phyloP scores from a whole-genome alignment of 176 grass and related monocot genomes.

The Avena atlantica region DNA sequence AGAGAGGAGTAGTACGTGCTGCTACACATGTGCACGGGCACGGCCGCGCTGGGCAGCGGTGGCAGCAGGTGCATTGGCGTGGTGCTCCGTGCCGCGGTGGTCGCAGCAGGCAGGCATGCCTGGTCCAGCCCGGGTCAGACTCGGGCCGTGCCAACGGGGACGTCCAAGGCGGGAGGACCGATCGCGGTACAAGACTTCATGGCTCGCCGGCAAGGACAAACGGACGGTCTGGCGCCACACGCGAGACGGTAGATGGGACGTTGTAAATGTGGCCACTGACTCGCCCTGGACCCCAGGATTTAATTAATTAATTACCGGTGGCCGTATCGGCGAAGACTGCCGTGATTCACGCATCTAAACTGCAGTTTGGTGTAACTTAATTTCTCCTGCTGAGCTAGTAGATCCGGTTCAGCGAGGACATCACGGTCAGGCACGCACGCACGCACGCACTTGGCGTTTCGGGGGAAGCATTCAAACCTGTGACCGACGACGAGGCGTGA shows the following conservation, averaged over 20 bases:
- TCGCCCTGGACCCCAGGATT: too few species aligned
- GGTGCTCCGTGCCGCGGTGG: conserved; percentile 3
- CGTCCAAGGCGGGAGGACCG: neutral
- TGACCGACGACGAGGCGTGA: neutral
- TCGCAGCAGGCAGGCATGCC: neutral
- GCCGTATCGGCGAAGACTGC: neutral
- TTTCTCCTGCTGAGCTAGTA: neutral
- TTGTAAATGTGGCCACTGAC: conserved; percentile 5
- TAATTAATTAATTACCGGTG: neutral
- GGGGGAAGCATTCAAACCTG: conserved; percentile 43
- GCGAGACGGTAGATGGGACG: neutral
- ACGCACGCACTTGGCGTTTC: conserved; percentile 42
- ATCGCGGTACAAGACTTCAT: neutral
- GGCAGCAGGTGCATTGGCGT: neutral
- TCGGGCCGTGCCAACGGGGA: conserved; percentile 6
- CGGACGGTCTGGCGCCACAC: neutral
- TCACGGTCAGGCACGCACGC: conserved; percentile 34
- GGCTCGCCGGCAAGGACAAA: neutral
- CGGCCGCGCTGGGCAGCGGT: neutral
- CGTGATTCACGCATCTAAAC: conserved; percentile 25
- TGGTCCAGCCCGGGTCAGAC: conserved; percentile 18
- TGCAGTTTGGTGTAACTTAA: conserved; percentile 14
- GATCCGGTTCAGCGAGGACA: conserved; percentile 36
- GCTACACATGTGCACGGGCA: neutral
- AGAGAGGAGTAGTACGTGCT: neutral